Conservation (phyloP, 2,329 filamentous ascomycete genomes). For the Coleophoma eucalyptorum region DNA sequence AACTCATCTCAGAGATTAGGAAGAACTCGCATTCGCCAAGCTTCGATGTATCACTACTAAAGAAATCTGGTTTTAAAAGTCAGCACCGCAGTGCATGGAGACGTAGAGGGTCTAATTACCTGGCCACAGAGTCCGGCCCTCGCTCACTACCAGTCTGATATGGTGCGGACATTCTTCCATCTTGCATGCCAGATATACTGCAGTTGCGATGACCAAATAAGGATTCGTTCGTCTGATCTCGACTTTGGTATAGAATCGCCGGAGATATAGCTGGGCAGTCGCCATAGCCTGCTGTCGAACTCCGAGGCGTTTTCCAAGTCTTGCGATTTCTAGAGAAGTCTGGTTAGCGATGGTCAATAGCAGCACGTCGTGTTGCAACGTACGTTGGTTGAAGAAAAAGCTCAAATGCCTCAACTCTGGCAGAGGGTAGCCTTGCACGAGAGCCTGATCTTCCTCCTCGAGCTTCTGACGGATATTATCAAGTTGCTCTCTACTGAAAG, state of each 20-base stretch:
- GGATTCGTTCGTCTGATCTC: conserved; percentile 92
- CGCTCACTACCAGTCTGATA: conserved; percentile 83
- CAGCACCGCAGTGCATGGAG: conserved; percentile 3
- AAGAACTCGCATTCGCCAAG: conserved; percentile 74
- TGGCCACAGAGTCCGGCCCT: conserved; percentile 82
- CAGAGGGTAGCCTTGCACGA: conserved; percentile 76
- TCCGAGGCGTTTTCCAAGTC: conserved; percentile 78
- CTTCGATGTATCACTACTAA: conserved; percentile 61
- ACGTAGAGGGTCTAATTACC: conserved; percentile 35
- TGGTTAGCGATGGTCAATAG: not conserved
- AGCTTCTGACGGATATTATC: conserved; percentile 71
- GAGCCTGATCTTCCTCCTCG: conserved; percentile 68
- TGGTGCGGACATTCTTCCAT: conserved; percentile 98
- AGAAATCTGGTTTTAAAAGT: conserved; percentile 44
- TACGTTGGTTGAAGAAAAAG: conserved; percentile 91
- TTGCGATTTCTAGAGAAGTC: conserved; percentile 63
- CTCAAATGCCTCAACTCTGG: conserved; percentile 79
- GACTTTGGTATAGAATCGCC: conserved; percentile 87
- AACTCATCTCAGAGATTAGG: conserved; percentile 69
- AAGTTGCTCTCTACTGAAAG: conserved; percentile 80
- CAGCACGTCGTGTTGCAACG: conserved; percentile 25
- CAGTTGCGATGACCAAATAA: conserved; percentile 88
- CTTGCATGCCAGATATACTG: conserved; percentile 93
- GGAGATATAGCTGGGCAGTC: conserved; percentile 91
- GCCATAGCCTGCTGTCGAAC: conserved; percentile 90